Evolutionary conservation across 108 stramenopile genomes (phyloP).

Genomic region (Pseudonitzschia multistriata): DNA sequence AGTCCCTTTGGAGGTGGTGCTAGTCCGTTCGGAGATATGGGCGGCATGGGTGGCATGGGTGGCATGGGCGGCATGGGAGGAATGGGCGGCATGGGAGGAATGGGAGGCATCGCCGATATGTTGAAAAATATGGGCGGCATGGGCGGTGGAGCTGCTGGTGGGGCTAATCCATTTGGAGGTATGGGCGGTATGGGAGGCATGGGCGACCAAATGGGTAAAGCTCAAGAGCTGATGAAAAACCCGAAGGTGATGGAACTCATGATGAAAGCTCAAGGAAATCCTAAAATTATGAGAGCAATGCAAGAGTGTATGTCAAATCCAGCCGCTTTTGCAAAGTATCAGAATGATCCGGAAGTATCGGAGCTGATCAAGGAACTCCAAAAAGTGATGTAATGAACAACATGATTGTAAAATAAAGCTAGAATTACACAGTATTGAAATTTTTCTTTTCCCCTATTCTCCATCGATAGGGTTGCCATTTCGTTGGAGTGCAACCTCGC

Average conservation of each 20-base stretch:
- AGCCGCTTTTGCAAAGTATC: constrained; percentile 74
- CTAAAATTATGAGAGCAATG: constrained; percentile 64
- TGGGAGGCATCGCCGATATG: constrained; percentile 75
- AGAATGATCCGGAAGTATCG: constrained; percentile 76
- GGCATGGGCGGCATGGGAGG: constrained; percentile 73
- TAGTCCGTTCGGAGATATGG: constrained; percentile 31
- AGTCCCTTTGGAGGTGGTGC: constrained; percentile 52
- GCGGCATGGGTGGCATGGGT: constrained; percentile 51
- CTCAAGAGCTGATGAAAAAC: constrained; percentile 79
- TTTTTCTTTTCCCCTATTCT: too few species aligned
- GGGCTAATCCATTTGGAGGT: constrained; percentile 35
- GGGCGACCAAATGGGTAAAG: constrained; percentile 62
- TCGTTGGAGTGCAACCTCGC: too few species aligned
- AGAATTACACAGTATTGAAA: too few species aligned
- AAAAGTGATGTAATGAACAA: constrained; percentile 47
- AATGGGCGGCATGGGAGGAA: constrained; percentile 47
- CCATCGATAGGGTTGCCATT: too few species aligned
- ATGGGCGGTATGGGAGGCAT: constrained; percentile 23
- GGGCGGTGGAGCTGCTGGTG: constrained; percentile 37
- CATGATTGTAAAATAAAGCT: background rate
- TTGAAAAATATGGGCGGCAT: constrained; percentile 66
- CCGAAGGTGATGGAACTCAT: constrained; percentile 75
- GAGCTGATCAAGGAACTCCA: constrained; percentile 66
- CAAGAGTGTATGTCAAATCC: constrained; percentile 89
- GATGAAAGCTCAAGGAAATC: constrained; percentile 69